A percentile compares a stretch with the other conserved stretches of the same genome.
Evolutionary conservation across 805 yeast species (phyloP).

Genomic region (Barnettozyma salicaria): DNA sequence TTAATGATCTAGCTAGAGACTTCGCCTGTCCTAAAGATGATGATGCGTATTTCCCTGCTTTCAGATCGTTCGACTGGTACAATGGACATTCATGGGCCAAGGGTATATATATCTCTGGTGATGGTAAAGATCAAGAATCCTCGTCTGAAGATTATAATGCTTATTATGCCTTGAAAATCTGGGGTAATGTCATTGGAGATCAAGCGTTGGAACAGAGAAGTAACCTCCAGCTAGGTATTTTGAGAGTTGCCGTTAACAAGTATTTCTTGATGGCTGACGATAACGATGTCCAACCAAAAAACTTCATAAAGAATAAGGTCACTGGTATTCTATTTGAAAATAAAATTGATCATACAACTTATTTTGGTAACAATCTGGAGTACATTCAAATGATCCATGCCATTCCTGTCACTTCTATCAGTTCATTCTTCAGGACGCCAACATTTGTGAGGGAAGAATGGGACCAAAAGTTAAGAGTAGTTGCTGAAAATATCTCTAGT

Average conservation of each 20-base stretch:
- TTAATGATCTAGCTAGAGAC: slow-evolving; percentile 56
- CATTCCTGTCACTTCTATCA: slow-evolving; percentile 64
- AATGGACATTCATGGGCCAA: slow-evolving; percentile 78
- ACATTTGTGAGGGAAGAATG: slow-evolving; percentile 59
- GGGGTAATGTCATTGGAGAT: slow-evolving; percentile 54
- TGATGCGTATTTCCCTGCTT: slow-evolving; percentile 59
- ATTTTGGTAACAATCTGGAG: slow-evolving; percentile 66
- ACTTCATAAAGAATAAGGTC: slow-evolving; percentile 56
- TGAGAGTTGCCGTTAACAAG: slow-evolving; percentile 45
- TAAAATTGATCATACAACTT: slow-evolving; percentile 67
- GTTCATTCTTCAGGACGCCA: slow-evolving; percentile 51
- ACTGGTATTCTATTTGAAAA: slow-evolving; percentile 72
- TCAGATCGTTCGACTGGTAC: slow-evolving; percentile 67
- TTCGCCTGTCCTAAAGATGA: slow-evolving; percentile 51
- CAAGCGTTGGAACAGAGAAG: slow-evolving; percentile 46
- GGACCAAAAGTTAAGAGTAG: slow-evolving; percentile 41
- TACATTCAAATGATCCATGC: slow-evolving; percentile 78
- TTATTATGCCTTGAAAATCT: slow-evolving; percentile 59
- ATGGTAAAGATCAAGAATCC: slow-evolving; percentile 74
- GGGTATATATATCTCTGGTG: slow-evolving; percentile 63
- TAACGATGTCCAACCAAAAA: slow-evolving; percentile 50
- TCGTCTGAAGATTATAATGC: slow-evolving; percentile 72
- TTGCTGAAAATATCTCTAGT: slow-evolving; percentile 45
- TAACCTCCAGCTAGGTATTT: slow-evolving; percentile 53
- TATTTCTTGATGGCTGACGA: slow-evolving; percentile 50